These are phyloP conservation scores for Alternaria longipes DNA, from an alignment of 2,329 filamentous ascomycete genomes.

Conservation along the genomic window DNA sequence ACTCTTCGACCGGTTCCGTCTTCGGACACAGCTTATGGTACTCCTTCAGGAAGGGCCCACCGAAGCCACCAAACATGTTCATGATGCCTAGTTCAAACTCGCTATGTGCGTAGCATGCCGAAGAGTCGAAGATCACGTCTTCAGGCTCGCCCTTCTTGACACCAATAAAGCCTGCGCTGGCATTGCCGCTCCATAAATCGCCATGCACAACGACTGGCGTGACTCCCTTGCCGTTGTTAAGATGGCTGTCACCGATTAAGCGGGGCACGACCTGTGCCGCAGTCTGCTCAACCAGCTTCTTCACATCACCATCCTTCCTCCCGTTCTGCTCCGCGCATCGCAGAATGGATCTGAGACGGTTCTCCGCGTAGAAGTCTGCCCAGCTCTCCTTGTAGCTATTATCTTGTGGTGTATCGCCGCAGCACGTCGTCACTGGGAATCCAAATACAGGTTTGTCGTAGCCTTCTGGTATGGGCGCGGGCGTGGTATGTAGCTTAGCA, in stretches of 20 bases:
- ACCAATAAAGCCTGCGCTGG: slow-evolving; percentile 70
- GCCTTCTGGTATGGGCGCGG: slow-evolving; percentile 71
- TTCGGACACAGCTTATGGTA: slow-evolving; percentile 80
- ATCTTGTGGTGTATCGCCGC: slow-evolving; percentile 82
- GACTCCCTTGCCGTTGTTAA: slow-evolving; percentile 69
- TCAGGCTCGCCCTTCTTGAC: slow-evolving; percentile 68
- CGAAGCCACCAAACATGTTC: slow-evolving; percentile 95
- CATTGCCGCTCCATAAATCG: slow-evolving; percentile 93
- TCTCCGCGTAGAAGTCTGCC: slow-evolving; percentile 86
- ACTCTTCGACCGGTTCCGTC: slow-evolving; percentile 82
- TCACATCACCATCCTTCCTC: slow-evolving; percentile 70
- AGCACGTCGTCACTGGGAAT: slow-evolving; percentile 86
- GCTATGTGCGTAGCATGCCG: slow-evolving; percentile 81
- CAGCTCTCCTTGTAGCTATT: slow-evolving; percentile 78
- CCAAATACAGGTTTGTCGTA: slow-evolving; percentile 74
- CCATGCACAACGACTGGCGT: slow-evolving; percentile 87
- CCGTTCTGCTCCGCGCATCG: slow-evolving; percentile 66
- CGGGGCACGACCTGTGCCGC: slow-evolving; percentile 74
- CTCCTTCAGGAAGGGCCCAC: slow-evolving; percentile 73
- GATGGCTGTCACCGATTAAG: slow-evolving; percentile 73
- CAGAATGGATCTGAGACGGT: slow-evolving; percentile 73
- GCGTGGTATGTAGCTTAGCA: slow-evolving; percentile 78
- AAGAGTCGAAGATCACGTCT: slow-evolving; percentile 85
- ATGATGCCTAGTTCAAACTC: slow-evolving; percentile 96
- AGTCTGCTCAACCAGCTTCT: slow-evolving; percentile 70